Base-by-base conservation (phyloP, 129 eudicot species). In the Solidago caesia region DNA sequence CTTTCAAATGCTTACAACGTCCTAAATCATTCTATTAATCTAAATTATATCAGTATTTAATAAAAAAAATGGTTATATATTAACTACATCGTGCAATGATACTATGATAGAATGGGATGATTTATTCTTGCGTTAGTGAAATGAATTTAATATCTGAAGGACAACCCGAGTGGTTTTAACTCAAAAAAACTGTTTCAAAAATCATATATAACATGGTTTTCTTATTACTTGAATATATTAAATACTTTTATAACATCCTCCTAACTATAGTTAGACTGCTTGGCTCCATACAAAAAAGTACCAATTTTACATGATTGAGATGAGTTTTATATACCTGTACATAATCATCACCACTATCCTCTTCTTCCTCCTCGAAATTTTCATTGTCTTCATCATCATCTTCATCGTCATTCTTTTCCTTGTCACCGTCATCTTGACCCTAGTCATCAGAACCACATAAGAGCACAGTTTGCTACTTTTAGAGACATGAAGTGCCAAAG, bases 381-480 rank as follows among this genome's bases (percentile, higher is more conserved):
- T 79, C 95, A 9, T 84, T 75, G 16, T 75, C 84, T 9, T 87
- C 92, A 29, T 92, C 96, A 57, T 87, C 96, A 0, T 80, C 84
- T 43, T 89, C 97, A 8, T 85, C 90, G 45, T 89, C 94, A 68
- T 92, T 85, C 79, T 87, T 81, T 49, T 79, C 91, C 64, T 71
- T 77, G 43, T 73, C 82, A 69, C 61, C 87, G 9, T 77, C 85
- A 14, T 79, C 89, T 67, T 76, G 65, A 25, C 71, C 83, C 97
- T 86, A 69, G 15, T 33, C 67, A 65, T 72, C 75, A 39, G 45
- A 11, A 64, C 26, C 75, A 15, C 5, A 15, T 41, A 39, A 72
- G 55, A 44, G 8, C 58, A 42, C 42, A 44, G 53, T 65, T 62
- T 52, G 14, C 47, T 53, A 16, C 64, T 44, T 56, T 39, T 47